Evolutionary conservation across 352 stramenopile genomes (phyloP), one percentile per base, ranked within the genome.

Genomic region (Pythium scleroteichum): DNA sequence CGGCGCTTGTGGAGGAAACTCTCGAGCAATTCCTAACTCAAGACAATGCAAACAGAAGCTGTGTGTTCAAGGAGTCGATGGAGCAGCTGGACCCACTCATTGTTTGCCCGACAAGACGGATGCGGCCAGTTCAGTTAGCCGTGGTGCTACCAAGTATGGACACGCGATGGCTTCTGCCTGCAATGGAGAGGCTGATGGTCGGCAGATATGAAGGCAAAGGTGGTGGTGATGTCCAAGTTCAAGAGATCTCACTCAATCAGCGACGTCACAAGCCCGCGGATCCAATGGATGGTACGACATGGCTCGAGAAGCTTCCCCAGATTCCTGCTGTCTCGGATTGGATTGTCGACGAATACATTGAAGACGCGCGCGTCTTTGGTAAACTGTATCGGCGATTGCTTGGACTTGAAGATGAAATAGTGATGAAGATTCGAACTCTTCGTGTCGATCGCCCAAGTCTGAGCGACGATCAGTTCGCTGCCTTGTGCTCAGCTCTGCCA

Each of bases 81-180:
- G 46, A 24, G 2, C 17, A 42, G n/a, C 40, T 63, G 16, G 22
- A 38, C 7, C 45, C 45, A 12, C 55, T 45, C 38, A 48, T 32
- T 9, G 13, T 20, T 6, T 32, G 27, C 20, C 27, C 35, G 4
- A 29, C 23, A 13, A 29, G 24, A 29, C 47, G 23, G 17, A 22
- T 5, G 2, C 23, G 3, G 9, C 55, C 55, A 17, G 2, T 64
- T 5, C 17, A 53, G 20, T 24, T 65, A 1, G 58, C 49, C n/a
- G 13, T 65, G 10, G 22, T 40, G 16, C 29, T 65, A 3, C 58
- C 58, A 2, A 65, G 58, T 19, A 59, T 65, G 49, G 58, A 65
- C 23, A 59, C 58, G 16, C 48, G 42, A 32, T 65, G 49, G 40
- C 48, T 65, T 14, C 23, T 65, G 0, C 58, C 48, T 19, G 20